Evolutionary conservation across 2,329 filamentous ascomycete species (phyloP), one percentile per base, ranked within the genome.

Genomic region (Colletotrichum sublineola): DNA sequence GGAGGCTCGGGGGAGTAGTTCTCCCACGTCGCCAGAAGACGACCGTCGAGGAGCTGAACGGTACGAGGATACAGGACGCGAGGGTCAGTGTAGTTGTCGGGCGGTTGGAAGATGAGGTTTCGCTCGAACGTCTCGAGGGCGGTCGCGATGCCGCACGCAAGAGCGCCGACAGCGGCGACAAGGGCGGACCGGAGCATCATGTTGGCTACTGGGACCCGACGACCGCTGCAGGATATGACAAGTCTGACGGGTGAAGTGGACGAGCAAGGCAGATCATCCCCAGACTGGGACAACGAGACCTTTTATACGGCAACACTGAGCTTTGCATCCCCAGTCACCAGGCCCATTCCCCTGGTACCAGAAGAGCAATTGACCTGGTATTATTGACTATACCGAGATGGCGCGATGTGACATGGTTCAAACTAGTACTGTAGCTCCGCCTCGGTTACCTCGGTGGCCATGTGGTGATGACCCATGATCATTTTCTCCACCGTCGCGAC

Each of bases 1-100:
- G 88, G 88, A 20, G 87, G 88, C 75, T 91, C 84, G 8, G 86
- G 86, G 24, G 84, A 85, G 80, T 89, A 88, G 80, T 88, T 88
- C 75, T 88, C 86, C 86, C 86, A 88, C 0, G 87, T 89, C 36
- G 84, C 84, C 18, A 89, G 80, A 14, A 89, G 81, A 24, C 83
- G 82, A n/a, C 85, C 81, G 72, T 84, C 82, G 1, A 79, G 76
- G 9, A 87, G 81, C 77, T 87, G 81, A 6, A 82, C 79, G 5
- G 82, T 81, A 18, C 85, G 84, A 11, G 84, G 80, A 67, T 86
- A 86, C 6, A 86, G 79, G 2, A 84, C 81, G 12, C 81, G 79
- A 0, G 84, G 84, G 58, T 83, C 80, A 0, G 80, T 86, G 77
- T 84, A 86, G 75, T 82, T 81, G n/a, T 76, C 75, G 11, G 82